Conservation (phyloP, 352 stramenopile genomes). For the Phytopythium delawarense region DNA sequence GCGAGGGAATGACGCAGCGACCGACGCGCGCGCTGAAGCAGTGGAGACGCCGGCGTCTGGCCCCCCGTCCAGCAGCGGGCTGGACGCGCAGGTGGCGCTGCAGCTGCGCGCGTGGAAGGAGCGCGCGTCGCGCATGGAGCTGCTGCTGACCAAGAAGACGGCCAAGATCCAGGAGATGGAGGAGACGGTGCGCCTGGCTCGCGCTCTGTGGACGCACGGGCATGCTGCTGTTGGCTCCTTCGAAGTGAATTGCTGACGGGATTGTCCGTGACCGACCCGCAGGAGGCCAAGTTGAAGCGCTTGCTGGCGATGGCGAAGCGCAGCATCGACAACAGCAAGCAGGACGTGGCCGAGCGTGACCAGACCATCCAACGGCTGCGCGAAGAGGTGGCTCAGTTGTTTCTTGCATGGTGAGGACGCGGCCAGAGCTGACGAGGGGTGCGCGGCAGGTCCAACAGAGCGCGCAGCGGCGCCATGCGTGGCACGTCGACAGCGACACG, state of each 20-base stretch:
- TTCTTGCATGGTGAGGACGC: neutral
- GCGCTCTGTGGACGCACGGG: neutral
- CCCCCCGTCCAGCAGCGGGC: conserved; percentile 2
- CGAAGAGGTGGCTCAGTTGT: conserved; percentile 21
- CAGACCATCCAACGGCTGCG: conserved; percentile 40
- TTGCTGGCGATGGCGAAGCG: conserved; percentile 84
- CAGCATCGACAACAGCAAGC: conserved; percentile 88
- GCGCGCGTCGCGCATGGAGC: conserved; percentile 48
- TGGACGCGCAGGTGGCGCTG: conserved; percentile 20
- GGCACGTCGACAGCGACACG: conserved; percentile 40
- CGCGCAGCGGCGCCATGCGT: conserved; percentile 35
- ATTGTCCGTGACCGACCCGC: neutral
- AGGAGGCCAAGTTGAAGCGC: conserved; percentile 81
- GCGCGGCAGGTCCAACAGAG: conserved; percentile 24
- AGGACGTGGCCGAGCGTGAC: conserved; percentile 71
- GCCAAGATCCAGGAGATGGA: conserved; percentile 73
- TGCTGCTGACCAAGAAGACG: conserved; percentile 66
- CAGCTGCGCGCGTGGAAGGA: conserved; percentile 62
- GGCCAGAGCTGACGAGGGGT: neutral
- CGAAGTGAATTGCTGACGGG: neutral
- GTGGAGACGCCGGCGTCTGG: neutral
- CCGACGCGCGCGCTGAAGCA: neutral
- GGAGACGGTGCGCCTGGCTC: conserved; percentile 43
- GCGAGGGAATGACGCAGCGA: neutral
- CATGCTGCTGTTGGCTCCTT: neutral